phyloP scores from a whole-genome alignment of 805 yeast species.

The Brettanomyces sp. region DNA sequence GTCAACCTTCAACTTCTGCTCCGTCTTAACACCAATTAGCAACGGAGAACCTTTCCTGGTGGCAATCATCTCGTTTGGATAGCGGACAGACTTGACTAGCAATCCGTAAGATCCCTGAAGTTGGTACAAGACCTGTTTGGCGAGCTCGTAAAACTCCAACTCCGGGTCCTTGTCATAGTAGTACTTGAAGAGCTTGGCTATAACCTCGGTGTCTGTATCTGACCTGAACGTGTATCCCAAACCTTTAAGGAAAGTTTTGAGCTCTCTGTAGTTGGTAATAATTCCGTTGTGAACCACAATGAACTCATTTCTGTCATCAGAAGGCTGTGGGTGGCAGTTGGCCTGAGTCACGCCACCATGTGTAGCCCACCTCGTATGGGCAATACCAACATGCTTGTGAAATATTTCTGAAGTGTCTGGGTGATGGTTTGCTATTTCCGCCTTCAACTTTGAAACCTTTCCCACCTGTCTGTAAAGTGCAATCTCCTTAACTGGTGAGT shows the following conservation, averaged over 20 bases:
- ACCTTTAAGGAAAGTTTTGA: slow-evolving; percentile 67
- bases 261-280: slow-evolving; percentile 89
- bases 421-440: slow-evolving; percentile 42
- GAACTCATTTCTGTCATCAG: slow-evolving; percentile 76
- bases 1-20: slow-evolving; percentile 90
- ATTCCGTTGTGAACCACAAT: slow-evolving; percentile 96
- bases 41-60: slow-evolving; percentile 98
- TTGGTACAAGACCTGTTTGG: slow-evolving; percentile 86
- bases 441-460: slow-evolving; percentile 74
- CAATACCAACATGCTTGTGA: slow-evolving; percentile 88
- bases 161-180: slow-evolving; percentile 68
- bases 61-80: slow-evolving; percentile 93
- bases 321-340: slow-evolving; percentile 95
- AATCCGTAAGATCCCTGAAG: slow-evolving; percentile 97
- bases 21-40: slow-evolving; percentile 94
- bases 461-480: slow-evolving; percentile 79
- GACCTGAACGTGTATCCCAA: slow-evolving; percentile 81
- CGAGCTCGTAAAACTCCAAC: slow-evolving; percentile 82
- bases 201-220: slow-evolving; percentile 96
- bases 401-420: slow-evolving; percentile 57
- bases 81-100: slow-evolving; percentile 82
- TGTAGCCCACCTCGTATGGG: slow-evolving; percentile 99
- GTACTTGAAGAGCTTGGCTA: slow-evolving; percentile 90
- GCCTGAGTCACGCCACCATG: slow-evolving; percentile 84
- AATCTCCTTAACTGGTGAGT: slow-evolving; percentile 44